A percentile compares a stretch with the other conserved stretches of the same genome.
Conservation (phyloP, 805 yeast genomes). For the Starmerella bombi region DNA sequence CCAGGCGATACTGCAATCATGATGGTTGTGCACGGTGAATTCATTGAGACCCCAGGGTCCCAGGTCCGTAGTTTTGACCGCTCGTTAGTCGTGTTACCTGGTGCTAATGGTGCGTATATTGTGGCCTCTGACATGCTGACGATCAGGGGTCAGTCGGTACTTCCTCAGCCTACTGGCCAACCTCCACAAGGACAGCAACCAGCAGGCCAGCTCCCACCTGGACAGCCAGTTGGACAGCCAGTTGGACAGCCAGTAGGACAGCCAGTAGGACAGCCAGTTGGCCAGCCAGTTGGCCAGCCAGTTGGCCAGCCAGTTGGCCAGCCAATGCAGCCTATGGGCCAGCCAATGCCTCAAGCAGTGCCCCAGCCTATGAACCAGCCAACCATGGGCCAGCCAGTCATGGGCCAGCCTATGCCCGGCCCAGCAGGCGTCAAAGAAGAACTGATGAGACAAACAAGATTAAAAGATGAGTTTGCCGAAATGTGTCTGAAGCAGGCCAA, state of each 20-base stretch:
- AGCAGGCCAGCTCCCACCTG: conserved; percentile 1
- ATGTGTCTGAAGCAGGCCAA: conserved; percentile 79
- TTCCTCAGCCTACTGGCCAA: conserved; percentile 4
- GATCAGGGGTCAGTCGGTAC: conserved; percentile 39
- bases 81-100: conserved; percentile 59
- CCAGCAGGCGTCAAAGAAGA: conserved; percentile 47
- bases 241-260: conserved; percentile 5
- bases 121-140: conserved; percentile 76
- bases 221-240: conserved; percentile 5
- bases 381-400: neutral
- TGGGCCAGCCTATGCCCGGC: neutral
- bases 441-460: conserved; percentile 56
- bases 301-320: neutral
- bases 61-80: conserved; percentile 71
- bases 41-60: conserved; percentile 38
- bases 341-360: neutral
- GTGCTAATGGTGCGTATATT: conserved; percentile 54
- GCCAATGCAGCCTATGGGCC: neutral
- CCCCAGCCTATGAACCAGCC: neutral
- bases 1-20: conserved; percentile 65
- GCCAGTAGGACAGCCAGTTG: neutral
- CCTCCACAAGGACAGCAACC: neutral
- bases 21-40: conserved; percentile 72
- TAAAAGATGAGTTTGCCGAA: conserved; percentile 64
- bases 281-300: conserved; percentile 3